Percentiles rank a stretch among this genome's conserved stretches.
Evolutionary conservation across 805 yeast genomes (phyloP).

Genomic region (Candida ascalaphidarum): DNA sequence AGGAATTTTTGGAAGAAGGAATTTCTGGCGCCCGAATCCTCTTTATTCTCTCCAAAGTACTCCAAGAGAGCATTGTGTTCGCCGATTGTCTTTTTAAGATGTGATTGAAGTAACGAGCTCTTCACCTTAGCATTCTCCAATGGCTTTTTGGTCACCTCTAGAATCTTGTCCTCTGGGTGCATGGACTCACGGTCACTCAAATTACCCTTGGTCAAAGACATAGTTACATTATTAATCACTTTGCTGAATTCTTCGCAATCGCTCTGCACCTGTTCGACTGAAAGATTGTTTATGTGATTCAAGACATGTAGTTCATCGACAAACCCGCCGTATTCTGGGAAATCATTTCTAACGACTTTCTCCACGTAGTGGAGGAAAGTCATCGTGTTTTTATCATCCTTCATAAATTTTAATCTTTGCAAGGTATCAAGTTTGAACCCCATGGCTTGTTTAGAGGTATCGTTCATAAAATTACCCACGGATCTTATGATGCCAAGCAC

Average conservation of each 20-base stretch:
- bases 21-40: constrained; percentile 56
- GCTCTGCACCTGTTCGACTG: constrained; percentile 70
- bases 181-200: constrained; percentile 68
- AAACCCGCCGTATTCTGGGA: constrained; percentile 71
- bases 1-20: constrained; percentile 73
- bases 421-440: constrained; percentile 90
- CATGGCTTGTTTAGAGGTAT: constrained; percentile 79
- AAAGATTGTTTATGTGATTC: constrained; percentile 55
- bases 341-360: constrained; percentile 71
- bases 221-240: constrained; percentile 58
- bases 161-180: constrained; percentile 77
- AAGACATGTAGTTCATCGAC: constrained; percentile 62
- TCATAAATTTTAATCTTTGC: constrained; percentile 82
- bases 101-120: constrained; percentile 55
- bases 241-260: constrained; percentile 63
- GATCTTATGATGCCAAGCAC: constrained; percentile 79
- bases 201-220: constrained; percentile 74
- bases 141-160: constrained; percentile 52
- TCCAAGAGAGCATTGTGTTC: constrained; percentile 69
- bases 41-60: constrained; percentile 83
- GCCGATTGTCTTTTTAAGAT: constrained; percentile 49
- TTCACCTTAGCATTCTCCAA: constrained; percentile 72
- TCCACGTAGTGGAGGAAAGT: constrained; percentile 92
- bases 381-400: constrained; percentile 80
- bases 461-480: constrained; percentile 96